A percentile compares a stretch with the other conserved stretches of the same genome.
Conservation (phyloP, 176 grass and related monocot genomes). For the Zoysia japonica region DNA sequence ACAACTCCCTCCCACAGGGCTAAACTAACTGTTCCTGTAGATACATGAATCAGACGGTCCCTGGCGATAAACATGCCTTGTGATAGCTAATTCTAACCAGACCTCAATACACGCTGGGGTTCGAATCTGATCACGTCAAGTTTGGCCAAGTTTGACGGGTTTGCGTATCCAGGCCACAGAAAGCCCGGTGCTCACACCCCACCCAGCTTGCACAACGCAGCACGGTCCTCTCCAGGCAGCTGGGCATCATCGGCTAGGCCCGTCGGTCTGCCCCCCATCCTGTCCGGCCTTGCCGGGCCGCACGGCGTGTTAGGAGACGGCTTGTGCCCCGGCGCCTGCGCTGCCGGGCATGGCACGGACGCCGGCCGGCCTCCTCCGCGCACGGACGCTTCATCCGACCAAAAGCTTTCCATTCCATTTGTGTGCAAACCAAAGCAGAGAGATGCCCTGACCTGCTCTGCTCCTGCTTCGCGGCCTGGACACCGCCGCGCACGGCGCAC, state of each 20-base stretch:
- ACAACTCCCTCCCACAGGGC: background rate
- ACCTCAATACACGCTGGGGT: background rate
- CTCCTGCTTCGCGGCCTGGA: background rate
- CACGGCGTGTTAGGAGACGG: background rate
- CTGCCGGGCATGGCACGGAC: no score
- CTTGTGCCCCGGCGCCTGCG: background rate
- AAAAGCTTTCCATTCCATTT: background rate
- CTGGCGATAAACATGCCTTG: background rate
- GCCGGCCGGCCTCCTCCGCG: no score
- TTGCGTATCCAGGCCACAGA: background rate
- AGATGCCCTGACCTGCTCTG: background rate
- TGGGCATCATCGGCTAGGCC: no score
- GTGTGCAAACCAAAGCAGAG: background rate
- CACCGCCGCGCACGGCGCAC: conserved; percentile 1
- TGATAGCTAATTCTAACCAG: background rate
- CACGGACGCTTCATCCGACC: no score
- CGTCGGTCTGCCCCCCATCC: background rate
- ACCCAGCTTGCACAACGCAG: background rate
- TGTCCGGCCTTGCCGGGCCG: background rate
- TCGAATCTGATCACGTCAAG: background rate
- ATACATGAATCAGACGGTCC: background rate
- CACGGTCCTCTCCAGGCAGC: no score
- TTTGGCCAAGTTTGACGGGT: background rate
- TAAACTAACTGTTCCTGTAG: background rate
- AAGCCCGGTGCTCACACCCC: background rate